These are phyloP conservation scores for Rhizopus arrhizus DNA, from an alignment of 371 early-diverging fungal genomes.

Conservation along the genomic window DNA sequence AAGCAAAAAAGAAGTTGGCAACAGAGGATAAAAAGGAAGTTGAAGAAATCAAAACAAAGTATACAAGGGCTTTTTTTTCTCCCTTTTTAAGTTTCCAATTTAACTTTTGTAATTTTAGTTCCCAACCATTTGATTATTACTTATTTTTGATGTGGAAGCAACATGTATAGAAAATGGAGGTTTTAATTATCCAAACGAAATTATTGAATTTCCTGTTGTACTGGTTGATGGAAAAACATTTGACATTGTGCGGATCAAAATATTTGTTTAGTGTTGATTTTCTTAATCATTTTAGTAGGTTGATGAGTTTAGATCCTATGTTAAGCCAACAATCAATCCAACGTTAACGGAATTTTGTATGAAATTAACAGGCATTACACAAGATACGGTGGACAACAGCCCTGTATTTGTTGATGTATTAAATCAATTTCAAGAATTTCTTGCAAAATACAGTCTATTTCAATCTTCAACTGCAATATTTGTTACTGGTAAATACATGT, in stretches of 20 bases:
- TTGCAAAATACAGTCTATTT: conserved; percentile 55
- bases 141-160: conserved; percentile 84
- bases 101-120: not conserved
- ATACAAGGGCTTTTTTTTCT: not conserved
- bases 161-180: conserved; percentile 70
- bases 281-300: conserved; percentile 37
- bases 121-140: conserved; percentile 54
- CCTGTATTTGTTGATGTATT: conserved; percentile 50
- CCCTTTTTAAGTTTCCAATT: not conserved
- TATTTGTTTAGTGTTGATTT: conserved; percentile 3
- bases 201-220: conserved; percentile 85
- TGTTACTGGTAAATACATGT: conserved; percentile 40
- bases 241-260: conserved; percentile 51
- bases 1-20: conserved; percentile 42
- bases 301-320: conserved; percentile 74
- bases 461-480: conserved; percentile 45
- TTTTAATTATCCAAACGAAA: conserved; percentile 70
- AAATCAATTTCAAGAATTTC: conserved; percentile 45
- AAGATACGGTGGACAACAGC: conserved; percentile 64
- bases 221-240: conserved; percentile 63
- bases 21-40: conserved; percentile 7
- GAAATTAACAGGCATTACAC: conserved; percentile 70
- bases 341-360: conserved; percentile 72
- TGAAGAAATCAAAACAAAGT: conserved; percentile 1
- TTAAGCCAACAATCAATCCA: conserved; percentile 69